phyloP scores from a whole-genome alignment of 1,284 basidiomycete genomes.

The Cutaneotrichosporon curvatum region DNA sequence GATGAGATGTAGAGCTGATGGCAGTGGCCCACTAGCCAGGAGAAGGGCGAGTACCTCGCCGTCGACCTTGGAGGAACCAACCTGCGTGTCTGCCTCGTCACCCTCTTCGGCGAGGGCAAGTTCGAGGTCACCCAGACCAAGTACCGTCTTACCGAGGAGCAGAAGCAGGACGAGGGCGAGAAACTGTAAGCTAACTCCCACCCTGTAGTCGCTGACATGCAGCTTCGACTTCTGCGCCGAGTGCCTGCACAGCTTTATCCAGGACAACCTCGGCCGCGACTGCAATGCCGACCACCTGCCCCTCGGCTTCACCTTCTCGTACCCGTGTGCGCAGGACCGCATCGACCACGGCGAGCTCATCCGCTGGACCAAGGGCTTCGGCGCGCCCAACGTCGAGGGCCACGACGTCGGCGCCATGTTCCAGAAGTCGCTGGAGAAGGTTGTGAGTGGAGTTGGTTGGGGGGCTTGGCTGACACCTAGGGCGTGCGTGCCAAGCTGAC shows the following conservation, averaged over 20 bases:
- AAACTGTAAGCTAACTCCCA: conserved; percentile 52
- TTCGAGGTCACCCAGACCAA: conserved; percentile 98
- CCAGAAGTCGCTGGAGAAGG: conserved; percentile 66
- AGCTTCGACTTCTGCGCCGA: conserved; percentile 94
- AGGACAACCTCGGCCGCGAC: conserved; percentile 56
- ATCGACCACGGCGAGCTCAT: conserved; percentile 91
- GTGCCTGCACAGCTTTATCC: conserved; percentile 82
- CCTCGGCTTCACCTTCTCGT: conserved; percentile 95
- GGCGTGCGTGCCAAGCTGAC: conserved; percentile 64
- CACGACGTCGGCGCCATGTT: conserved; percentile 91
- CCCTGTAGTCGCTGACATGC: conserved; percentile 1
- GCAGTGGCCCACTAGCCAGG: conserved; percentile 79
- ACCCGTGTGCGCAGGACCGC: conserved; percentile 82
- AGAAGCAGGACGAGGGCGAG: conserved; percentile 95
- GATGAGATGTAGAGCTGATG: too few relatives aligned
- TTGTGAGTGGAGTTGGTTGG: conserved; percentile 32
- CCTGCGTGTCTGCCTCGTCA: conserved; percentile 93
- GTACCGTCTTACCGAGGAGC: conserved; percentile 93
- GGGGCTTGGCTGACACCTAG: conserved; percentile 17
- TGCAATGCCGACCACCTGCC: conserved; percentile 67
- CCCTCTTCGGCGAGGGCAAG: conserved; percentile 81
- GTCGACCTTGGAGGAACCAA: conserved; percentile 97
- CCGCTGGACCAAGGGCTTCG: conserved; percentile 98
- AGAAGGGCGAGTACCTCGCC: conserved; percentile 84
- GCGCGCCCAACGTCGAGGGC: conserved; percentile 85